Evolutionary conservation across 768 basidiomycete species (phyloP).

Genomic region (Boletellus ananiceps): DNA sequence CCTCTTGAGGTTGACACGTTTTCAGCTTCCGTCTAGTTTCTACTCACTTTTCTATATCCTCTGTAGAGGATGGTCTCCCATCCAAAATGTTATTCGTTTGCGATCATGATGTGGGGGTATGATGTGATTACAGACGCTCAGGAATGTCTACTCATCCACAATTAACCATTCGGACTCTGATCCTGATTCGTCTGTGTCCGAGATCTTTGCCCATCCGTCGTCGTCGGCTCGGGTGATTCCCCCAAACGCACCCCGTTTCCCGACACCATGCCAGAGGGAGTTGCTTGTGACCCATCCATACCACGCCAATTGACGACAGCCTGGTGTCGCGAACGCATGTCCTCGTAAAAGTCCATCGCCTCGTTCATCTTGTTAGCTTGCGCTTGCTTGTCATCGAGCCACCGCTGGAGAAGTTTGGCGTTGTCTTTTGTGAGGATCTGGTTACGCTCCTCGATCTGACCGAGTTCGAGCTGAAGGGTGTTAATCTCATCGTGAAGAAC

Average conservation of each 20-base stretch:
- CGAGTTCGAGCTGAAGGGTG: slow-evolving; percentile 86
- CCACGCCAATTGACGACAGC: slow-evolving; percentile 57
- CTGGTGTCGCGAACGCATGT: slow-evolving; percentile 73
- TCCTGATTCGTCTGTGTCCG: slow-evolving; percentile 64
- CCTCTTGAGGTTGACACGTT: slow-evolving; percentile 23
- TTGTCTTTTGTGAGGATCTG: slow-evolving; percentile 87
- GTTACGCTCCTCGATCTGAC: slow-evolving; percentile 85
- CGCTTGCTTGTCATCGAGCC: slow-evolving; percentile 91
- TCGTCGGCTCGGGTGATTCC: slow-evolving; percentile 31
- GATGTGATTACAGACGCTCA: slow-evolving; percentile 10
- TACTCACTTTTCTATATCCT: slow-evolving; percentile 23
- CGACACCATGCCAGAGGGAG: slow-evolving; percentile 35
- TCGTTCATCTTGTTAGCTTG: slow-evolving; percentile 96
- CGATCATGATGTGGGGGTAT: slow-evolving; percentile 19
- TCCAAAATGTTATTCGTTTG: slow-evolving; percentile 24
- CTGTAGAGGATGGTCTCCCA: slow-evolving; percentile 30
- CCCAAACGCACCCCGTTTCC: slow-evolving; percentile 44
- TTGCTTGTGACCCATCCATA: slow-evolving; percentile 29
- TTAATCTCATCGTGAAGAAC: slow-evolving; percentile 93
- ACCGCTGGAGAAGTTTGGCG: slow-evolving; percentile 89
- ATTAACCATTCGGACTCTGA: slow-evolving; percentile 93
- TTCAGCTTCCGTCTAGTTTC: slow-evolving; percentile 16
- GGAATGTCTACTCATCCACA: slow-evolving; percentile 41
- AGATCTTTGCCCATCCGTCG: slow-evolving; percentile 73
- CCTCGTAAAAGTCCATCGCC: slow-evolving; percentile 85